phyloP scores from a whole-genome alignment of 2,329 filamentous ascomycete genomes.

The Fusarium bactridioides region DNA sequence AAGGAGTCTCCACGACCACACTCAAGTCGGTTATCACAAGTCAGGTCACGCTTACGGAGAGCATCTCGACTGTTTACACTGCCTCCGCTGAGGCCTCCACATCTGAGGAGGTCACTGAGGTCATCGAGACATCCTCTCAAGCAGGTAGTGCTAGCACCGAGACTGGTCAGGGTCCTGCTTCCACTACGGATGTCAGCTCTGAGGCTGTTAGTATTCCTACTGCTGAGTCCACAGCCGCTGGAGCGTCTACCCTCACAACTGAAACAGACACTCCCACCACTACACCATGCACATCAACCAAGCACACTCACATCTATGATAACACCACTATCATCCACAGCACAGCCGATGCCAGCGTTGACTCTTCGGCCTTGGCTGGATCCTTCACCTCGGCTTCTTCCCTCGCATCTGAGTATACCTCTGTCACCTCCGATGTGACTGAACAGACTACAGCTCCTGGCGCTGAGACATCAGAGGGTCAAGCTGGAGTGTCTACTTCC shows the following conservation, averaged over 20 bases:
- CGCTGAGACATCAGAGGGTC: background rate
- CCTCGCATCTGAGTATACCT: background rate
- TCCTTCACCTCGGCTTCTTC: slow-evolving; percentile 7
- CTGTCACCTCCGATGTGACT: background rate
- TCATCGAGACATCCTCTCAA: background rate
- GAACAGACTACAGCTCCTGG: background rate
- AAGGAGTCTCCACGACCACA: slow-evolving; percentile 4
- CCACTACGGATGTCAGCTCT: background rate
- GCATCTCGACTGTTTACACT: background rate
- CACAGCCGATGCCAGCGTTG: background rate
- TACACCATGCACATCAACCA: slow-evolving; percentile 7
- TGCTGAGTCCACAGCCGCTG: background rate
- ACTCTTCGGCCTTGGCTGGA: slow-evolving; percentile 18
- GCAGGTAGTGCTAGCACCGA: background rate
- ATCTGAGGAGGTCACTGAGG: background rate
- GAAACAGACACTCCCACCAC: slow-evolving; percentile 5
- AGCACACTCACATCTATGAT: slow-evolving; percentile 24
- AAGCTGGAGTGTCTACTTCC: background rate
- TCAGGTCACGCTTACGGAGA: slow-evolving; percentile 6
- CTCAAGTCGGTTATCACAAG: slow-evolving; percentile 18
- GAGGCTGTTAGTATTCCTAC: background rate
- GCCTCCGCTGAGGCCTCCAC: background rate
- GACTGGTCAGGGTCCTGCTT: background rate
- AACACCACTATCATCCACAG: slow-evolving; percentile 27
- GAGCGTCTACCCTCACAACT: background rate